These are phyloP conservation scores for Polyplosphaeria fusca DNA, from an alignment of 495 filamentous ascomycete genomes.

Conservation along the genomic window DNA sequence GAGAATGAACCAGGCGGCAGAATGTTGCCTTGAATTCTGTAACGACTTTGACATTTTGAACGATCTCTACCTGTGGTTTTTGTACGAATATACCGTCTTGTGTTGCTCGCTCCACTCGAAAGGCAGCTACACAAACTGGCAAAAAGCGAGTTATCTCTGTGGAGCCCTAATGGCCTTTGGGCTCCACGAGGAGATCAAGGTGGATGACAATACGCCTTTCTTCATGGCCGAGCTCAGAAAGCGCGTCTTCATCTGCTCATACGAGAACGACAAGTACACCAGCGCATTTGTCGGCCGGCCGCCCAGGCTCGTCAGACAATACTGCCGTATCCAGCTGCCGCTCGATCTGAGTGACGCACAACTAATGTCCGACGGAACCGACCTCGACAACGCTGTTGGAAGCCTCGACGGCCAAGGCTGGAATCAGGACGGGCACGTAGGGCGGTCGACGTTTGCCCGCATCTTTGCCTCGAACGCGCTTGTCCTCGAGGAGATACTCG, in stretches of 20 bases:
- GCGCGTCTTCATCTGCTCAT: constrained; percentile 54
- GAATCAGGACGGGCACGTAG: constrained; percentile 46
- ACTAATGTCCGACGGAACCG: constrained; percentile 49
- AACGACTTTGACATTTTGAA: constrained; percentile 37
- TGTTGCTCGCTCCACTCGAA: constrained; percentile 10
- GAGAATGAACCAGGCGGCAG: constrained; percentile 34
- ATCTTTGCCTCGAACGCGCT: constrained; percentile 50
- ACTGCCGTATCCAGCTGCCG: constrained; percentile 54
- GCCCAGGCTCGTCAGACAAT: constrained; percentile 54
- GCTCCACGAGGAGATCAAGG: constrained; percentile 52
- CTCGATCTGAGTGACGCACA: constrained; percentile 56
- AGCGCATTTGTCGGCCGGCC: constrained; percentile 58
- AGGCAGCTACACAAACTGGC: constrained; percentile 39
- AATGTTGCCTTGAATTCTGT: constrained; percentile 38
- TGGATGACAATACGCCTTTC: constrained; percentile 47
- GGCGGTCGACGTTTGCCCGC: constrained; percentile 47
- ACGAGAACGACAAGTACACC: constrained; percentile 51
- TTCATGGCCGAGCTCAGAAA: constrained; percentile 52
- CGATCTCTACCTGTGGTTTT: constrained; percentile 39
- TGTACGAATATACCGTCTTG: constrained; percentile 38
- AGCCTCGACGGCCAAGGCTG: constrained; percentile 55
- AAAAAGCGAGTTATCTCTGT: constrained; percentile 42
- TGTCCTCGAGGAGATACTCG: constrained; percentile 57
- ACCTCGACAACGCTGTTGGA: constrained; percentile 43
- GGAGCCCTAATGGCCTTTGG: constrained; percentile 57